Conservation (phyloP, 176 grass and related monocot species). For the Bolboschoenus planiculmis region DNA sequence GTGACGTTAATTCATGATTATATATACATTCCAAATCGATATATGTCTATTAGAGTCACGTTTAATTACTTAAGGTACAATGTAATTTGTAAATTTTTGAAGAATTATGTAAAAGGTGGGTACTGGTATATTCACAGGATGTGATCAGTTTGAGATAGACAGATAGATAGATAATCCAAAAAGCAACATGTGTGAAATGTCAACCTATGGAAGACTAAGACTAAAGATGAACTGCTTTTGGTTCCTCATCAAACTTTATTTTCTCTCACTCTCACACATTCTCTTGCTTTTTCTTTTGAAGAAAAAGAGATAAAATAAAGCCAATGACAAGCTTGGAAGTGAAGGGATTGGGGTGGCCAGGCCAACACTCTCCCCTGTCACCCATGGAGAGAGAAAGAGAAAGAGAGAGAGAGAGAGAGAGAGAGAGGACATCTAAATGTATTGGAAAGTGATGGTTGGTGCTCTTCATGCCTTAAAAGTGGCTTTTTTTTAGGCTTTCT, state of each 20-base stretch:
- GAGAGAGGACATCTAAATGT: conserved; percentile 24
- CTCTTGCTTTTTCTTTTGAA: conserved; percentile 30
- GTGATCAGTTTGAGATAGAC: conserved; percentile 15
- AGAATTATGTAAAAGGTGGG: conserved; percentile 5
- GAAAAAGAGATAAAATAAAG: conserved; percentile 45
- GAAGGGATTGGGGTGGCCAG: conserved; percentile 84
- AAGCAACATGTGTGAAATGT: conserved; percentile 48
- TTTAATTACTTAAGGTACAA: neutral
- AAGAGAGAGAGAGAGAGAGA: conserved; percentile 22
- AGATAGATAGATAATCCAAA: conserved; percentile 29
- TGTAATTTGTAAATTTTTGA: conserved; percentile 1
- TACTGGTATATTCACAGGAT: conserved; percentile 27
- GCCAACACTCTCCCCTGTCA: conserved; percentile 70
- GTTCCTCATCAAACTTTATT: conserved; percentile 28
- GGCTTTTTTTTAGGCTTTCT: conserved; percentile 48
- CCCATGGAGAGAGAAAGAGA: conserved; percentile 27
- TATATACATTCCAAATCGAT: neutral
- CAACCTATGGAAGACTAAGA: conserved; percentile 56
- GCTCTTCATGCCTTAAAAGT: conserved; percentile 79
- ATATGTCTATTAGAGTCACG: neutral
- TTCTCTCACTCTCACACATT: conserved; percentile 22
- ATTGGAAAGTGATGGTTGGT: conserved; percentile 67
- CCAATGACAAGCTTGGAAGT: conserved; percentile 89
- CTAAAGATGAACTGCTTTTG: conserved; percentile 38
- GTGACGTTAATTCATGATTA: neutral